These are phyloP conservation scores for Penicillium brevicompactum DNA, from an alignment of 2,329 filamentous ascomycete species.

Conservation along the genomic window DNA sequence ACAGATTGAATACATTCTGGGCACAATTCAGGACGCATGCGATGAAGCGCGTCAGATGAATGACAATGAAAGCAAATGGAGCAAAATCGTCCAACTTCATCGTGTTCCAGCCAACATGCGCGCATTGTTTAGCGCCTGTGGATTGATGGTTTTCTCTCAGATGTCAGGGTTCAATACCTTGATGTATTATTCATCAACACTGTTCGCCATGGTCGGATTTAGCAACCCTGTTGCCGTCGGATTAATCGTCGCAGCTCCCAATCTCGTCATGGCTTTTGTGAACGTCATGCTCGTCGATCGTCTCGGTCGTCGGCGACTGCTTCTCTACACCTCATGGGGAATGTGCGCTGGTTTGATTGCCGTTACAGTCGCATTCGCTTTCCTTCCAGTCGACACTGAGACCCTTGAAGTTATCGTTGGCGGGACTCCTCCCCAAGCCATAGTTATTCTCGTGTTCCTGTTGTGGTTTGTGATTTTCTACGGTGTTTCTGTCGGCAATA, in stretches of 20 bases:
- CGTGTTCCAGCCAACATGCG: conserved; percentile 44
- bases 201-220: conserved; percentile 53
- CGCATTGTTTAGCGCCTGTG: conserved; percentile 48
- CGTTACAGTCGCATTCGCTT: conserved; percentile 50
- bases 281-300: conserved; percentile 49
- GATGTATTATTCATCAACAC: conserved; percentile 47
- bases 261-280: conserved; percentile 51
- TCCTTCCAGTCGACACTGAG: conserved; percentile 48
- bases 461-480: conserved; percentile 50
- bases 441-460: conserved; percentile 46
- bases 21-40: conserved; percentile 49
- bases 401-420: conserved; percentile 37
- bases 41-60: conserved; percentile 45
- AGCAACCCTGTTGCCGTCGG: conserved; percentile 51
- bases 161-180: conserved; percentile 49
- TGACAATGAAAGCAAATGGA: conserved; percentile 45
- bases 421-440: conserved; percentile 30
- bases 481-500: conserved; percentile 49
- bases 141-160: conserved; percentile 52
- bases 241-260: conserved; percentile 39
- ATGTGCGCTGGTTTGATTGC: conserved; percentile 44
- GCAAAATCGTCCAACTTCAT: not conserved
- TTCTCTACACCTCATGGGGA: conserved; percentile 48
- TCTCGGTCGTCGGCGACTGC: conserved; percentile 46
- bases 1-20: conserved; percentile 20